Evolutionary conservation across 75 land plant genomes (phyloP), one percentile per base, ranked within the genome.

Genomic region (Cryptomeria japonica): DNA sequence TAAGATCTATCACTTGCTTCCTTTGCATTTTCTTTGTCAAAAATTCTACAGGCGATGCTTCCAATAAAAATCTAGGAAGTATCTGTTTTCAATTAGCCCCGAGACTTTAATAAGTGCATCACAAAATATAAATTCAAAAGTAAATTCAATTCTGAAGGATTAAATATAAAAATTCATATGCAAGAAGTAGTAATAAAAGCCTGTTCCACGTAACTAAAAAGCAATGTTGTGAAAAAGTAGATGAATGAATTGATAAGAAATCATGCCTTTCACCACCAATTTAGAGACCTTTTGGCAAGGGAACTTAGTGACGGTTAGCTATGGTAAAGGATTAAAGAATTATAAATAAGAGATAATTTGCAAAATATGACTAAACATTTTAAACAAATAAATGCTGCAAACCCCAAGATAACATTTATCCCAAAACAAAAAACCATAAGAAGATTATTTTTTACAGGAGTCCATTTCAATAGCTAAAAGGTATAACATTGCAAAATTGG

Each of bases 61-160:
- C 99, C n/a, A 98, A 83, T 76, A 94, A 96, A 83, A 98, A 89
- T 87, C 99, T 94, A 72, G 99, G 99, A 53, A 98, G 86, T 34
- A 98, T 89, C 99, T 98, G 90, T 49, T 80, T 42, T 80, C 49
- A 46, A 39, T 14, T 44, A 13, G 51, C 44, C 47, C 82, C 73
- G 72, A 53, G 28, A 83, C 85, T 70, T 73, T 36, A 42, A 80
- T 28, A 84, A 68, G 37, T n/a, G 75, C 93, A 91, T 89, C 85
- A 84, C 75, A 88, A 75, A 47, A 42, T 44, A 70, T 49, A 87
- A 46, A 28, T 86, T 86, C 72, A 28, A 87, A 85, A 32, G 19
- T 36, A 55, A 85, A 31, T 15, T 47, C 34, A 53, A 42, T 87
- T 14, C 36, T 47, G 19, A 86, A 86, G 16, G 70, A 86, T 36